Evolutionary conservation across 306 rosid genomes (phyloP), one percentile per base, ranked within the genome.

Genomic region (Trifolium repens): DNA sequence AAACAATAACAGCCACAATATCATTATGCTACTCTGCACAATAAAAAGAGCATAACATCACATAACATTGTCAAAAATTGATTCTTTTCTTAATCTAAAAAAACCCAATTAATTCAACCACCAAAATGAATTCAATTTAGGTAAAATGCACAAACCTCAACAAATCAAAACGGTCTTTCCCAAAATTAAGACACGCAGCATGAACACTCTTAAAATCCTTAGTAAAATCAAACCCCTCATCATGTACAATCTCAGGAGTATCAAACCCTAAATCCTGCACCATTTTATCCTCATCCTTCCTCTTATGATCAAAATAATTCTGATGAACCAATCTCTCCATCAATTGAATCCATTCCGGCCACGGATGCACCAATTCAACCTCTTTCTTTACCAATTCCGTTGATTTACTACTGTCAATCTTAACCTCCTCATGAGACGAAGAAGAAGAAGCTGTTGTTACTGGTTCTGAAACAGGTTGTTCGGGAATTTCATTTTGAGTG

Each of bases 291-390:
- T 92, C 99, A 39, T 92, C 96, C 46, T 15, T 84, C 74, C 99
- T 89, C 80, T 78, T 65, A 13, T 90, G 97, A 66, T 92, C 99
- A 32, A 92, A 94, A 86, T 94, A 94, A 60, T 92, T 90, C 85
- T 92, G 97, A 82, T 84, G 87, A 74, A 94, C 97, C 84, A 94
- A 78, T 75, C 89, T 92, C 86, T 92, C 96, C 92, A 94, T 89
- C 81, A 94, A 70, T 34, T 92, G 97, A 16, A 94, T 84, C 99
- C 99, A 94, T 86, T 94, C 96, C 59, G 97, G 96, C 99, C 99
- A 94, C 1, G 97, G 97, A 46, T 94, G 99, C 69, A 89, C 90
- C 81, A 94, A 46, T 81, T 92, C 97, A 79, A 88, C 88, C 75
- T 69, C 88, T 40, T 74, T 66, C 78, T 76, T 77, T 55, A 53